These are phyloP conservation scores for Zygotorulaspora florentina DNA, from an alignment of 805 yeast species.

Conservation along the genomic window DNA sequence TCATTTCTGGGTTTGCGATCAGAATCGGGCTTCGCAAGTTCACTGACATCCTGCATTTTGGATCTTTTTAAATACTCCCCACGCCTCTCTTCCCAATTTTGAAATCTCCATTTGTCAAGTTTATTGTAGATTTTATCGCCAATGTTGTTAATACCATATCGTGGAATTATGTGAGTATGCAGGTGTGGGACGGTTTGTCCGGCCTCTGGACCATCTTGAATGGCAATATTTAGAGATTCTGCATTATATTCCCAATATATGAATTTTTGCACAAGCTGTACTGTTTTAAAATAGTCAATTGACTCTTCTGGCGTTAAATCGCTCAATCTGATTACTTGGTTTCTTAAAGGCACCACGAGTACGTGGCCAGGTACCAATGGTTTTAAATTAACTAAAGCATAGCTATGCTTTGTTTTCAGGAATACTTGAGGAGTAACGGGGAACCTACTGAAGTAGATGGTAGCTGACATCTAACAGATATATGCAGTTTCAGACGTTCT, in stretches of 20 bases:
- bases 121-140: conserved; percentile 73
- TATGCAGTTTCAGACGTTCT: too few species aligned
- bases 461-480: conserved; percentile 4
- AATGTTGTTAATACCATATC: conserved; percentile 52
- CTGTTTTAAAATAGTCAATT: conserved; percentile 68
- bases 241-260: conserved; percentile 67
- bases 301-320: conserved; percentile 72
- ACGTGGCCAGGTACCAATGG: conserved; percentile 96
- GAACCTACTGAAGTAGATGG: conserved; percentile 32
- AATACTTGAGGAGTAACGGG: conserved; percentile 36
- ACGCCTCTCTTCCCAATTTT: conserved; percentile 35
- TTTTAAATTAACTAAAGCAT: conserved; percentile 83
- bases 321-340: conserved; percentile 53
- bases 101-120: conserved; percentile 57
- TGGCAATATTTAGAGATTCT: conserved; percentile 81
- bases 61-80: conserved; percentile 22
- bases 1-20: conserved; percentile 53
- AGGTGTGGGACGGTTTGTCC: conserved; percentile 96
- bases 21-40: conserved; percentile 42
- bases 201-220: conserved; percentile 94
- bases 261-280: conserved; percentile 67
- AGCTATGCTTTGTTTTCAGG: conserved; percentile 54
- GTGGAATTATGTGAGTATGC: conserved; percentile 90
- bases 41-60: conserved; percentile 24
- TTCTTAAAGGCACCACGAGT: conserved; percentile 76